Base-by-base conservation (phyloP, 768 basidiomycete genomes). In the Hortiboletus flavorubellus region DNA sequence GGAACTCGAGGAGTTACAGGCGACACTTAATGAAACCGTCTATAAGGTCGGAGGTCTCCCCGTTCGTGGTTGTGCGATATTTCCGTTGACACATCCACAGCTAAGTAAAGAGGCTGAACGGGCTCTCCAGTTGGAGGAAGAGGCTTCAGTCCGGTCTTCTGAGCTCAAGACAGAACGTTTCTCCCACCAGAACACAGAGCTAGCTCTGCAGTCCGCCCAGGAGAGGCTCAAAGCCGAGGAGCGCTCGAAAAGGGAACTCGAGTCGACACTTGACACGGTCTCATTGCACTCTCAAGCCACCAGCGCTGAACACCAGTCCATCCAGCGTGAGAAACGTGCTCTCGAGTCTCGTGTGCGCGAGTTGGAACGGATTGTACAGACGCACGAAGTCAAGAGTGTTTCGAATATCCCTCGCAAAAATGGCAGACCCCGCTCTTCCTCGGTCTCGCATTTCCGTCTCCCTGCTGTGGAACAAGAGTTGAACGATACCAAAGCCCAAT, bases 291-390 rank as follows among this genome's bases (percentile, higher is more conserved):
- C 82, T 3, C 76, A 82, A 56, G 68, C 75, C 10, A 74, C 78
- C 30, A 72, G 71, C 38, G 54, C 72, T 39, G 77, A 75, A 33
- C 68, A 72, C 11, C 64, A 64, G n/a, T 80, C 79, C 54, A 67
- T 86, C 30, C 78, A 83, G 64, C 75, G 75, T 49, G 87, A 88
- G 54, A 88, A 87, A 59, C 56, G 66, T 34, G 75, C 69, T 8
- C 76, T 87, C 12, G 83, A 86, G 55, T 70, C 72, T 29, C 80
- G 84, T 15, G 75, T 88, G 33, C 79, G 76, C 40, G 84, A 87
- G 61, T 73, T 88, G 40, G 79, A 87, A 63, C 71, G 61, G 45
- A 59, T 76, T 39, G 59, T 75, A 52, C 56, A 75, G 73, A 59
- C 55, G 69, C 49, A 76, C 61, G 57, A 75, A 76, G 35, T 64